Base-by-base conservation (phyloP, 108 stramenopile genomes). In the Cyclotella cryptica region DNA sequence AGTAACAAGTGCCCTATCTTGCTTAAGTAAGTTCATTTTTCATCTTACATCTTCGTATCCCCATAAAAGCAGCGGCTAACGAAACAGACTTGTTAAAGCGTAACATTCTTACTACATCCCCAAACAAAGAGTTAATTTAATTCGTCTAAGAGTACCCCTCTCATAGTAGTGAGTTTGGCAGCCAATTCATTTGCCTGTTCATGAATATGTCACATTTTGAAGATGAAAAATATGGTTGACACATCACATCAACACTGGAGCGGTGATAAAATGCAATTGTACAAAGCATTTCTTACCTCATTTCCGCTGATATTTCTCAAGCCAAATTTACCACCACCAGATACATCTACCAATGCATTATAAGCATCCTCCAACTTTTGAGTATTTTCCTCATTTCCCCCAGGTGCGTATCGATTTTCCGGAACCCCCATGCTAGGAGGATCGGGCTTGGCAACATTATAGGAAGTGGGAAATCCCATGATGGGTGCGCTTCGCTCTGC, bases 91-190 rank as follows among this genome's bases (percentile, higher is more conserved):
- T 35, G 35, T 6, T 35, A 6, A 6, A 35, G 35, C 4, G 6
- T 2, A 35, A 35, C 35, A 35, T 2, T 35, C 35, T 6, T 35
- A 55, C 35, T 35, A 55, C 55, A 24, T 24, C n/a, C 3, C 19
- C 24, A 12, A 19, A 24, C 24, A 1, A 24, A 12, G 5, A 24
- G 1, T 62, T 40, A 62, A 62, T 62, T 62, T 19, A 62, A 62
- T 64, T 95, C 94, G 63, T 90, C 87, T 87, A 95, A 87, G 21
- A 95, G 65, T 26, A 92, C 59, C 28, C 71, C 54, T 40, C 90
- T 72, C 94, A 95, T 91, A 27, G 77, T 60, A n/a, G 69, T 69
- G 22, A 94, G 64, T 30, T 71, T 45, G 52, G 81, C 86, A 1
- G 84, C 86, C 80, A 92, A 69, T 40, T 81, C 87, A 24, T 71